These are phyloP conservation scores for Bacidia gigantensis DNA, from an alignment of 495 filamentous ascomycete species.

Conservation along the genomic window DNA sequence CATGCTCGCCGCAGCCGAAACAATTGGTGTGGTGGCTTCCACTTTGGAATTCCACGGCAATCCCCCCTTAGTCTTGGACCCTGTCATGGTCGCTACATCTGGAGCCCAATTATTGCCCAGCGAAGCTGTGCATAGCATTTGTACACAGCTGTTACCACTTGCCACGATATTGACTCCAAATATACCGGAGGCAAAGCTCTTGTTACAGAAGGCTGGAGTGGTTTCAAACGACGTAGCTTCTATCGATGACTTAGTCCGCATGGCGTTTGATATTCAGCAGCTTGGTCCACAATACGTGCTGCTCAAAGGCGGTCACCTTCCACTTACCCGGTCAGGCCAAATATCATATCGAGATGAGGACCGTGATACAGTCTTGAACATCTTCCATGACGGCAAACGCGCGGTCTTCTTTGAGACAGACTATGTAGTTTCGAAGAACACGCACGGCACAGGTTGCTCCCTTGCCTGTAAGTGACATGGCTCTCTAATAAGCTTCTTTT, in stretches of 20 bases:
- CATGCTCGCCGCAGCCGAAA: slow-evolving; percentile 76
- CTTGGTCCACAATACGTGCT: slow-evolving; percentile 70
- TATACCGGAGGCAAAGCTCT: slow-evolving; percentile 68
- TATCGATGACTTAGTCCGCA: slow-evolving; percentile 44
- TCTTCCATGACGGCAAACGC: slow-evolving; percentile 47
- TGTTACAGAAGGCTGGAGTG: slow-evolving; percentile 48
- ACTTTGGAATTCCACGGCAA: slow-evolving; percentile 46
- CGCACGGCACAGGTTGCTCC: slow-evolving; percentile 91
- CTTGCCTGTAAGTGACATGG: slow-evolving; percentile 55
- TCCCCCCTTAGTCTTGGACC: slow-evolving; percentile 63
- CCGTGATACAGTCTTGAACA: slow-evolving; percentile 53
- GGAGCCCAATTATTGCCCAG: slow-evolving; percentile 62
- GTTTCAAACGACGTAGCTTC: slow-evolving; percentile 34
- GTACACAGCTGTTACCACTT: slow-evolving; percentile 54
- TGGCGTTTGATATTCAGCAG: slow-evolving; percentile 51
- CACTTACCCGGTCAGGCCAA: slow-evolving; percentile 47
- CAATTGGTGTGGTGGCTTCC: slow-evolving; percentile 60
- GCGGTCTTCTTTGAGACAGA: slow-evolving; percentile 47
- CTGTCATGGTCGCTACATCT: slow-evolving; percentile 87
- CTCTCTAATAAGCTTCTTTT: too few relatives aligned
- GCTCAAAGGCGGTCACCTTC: slow-evolving; percentile 87
- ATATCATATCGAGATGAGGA: slow-evolving; percentile 42
- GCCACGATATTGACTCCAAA: slow-evolving; percentile 83
- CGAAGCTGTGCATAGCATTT: slow-evolving; percentile 50
- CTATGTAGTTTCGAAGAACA: slow-evolving; percentile 61